These are phyloP conservation scores for Rhizophora apiculata DNA, from an alignment of 345 rosid species.

Conservation along the genomic window DNA sequence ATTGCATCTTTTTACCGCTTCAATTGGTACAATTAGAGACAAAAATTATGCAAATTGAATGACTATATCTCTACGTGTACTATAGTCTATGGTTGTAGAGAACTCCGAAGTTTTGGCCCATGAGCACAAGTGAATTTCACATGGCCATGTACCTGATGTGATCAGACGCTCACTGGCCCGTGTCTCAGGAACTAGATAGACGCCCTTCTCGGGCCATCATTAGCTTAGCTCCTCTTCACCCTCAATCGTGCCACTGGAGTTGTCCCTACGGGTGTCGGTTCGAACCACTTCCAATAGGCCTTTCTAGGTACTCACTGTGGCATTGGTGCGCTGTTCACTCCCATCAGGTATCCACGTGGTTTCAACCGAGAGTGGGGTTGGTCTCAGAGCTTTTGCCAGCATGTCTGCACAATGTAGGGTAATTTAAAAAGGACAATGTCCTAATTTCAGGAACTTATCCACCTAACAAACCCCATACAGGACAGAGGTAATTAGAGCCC, in stretches of 20 bases:
- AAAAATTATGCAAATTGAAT: not conserved
- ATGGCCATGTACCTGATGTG: not conserved
- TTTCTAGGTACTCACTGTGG: constrained; percentile 4
- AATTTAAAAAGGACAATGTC: constrained; percentile 36
- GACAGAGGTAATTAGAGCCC: constrained; percentile 3
- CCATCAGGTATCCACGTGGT: constrained; percentile 36
- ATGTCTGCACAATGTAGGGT: constrained; percentile 35
- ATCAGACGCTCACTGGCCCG: constrained; percentile 28
- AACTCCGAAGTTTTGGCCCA: not conserved
- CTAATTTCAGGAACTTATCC: constrained; percentile 40
- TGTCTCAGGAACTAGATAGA: constrained; percentile 23
- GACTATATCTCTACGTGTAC: not conserved
- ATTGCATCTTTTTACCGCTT: not conserved
- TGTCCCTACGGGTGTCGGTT: constrained; percentile 42
- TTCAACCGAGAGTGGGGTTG: constrained; percentile 44
- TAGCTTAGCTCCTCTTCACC: not conserved
- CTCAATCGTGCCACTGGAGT: constrained; percentile 10
- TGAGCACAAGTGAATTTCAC: constrained; percentile 27
- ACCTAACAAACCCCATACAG: constrained; percentile 23
- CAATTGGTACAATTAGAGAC: not conserved
- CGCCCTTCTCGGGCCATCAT: not conserved
- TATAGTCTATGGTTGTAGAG: not conserved
- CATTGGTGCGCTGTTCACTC: constrained; percentile 7
- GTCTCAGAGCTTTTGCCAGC: constrained; percentile 33
- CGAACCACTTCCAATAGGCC: constrained; percentile 18